Conservation (phyloP, 306 rosid species). For the Lablab purpureus region DNA sequence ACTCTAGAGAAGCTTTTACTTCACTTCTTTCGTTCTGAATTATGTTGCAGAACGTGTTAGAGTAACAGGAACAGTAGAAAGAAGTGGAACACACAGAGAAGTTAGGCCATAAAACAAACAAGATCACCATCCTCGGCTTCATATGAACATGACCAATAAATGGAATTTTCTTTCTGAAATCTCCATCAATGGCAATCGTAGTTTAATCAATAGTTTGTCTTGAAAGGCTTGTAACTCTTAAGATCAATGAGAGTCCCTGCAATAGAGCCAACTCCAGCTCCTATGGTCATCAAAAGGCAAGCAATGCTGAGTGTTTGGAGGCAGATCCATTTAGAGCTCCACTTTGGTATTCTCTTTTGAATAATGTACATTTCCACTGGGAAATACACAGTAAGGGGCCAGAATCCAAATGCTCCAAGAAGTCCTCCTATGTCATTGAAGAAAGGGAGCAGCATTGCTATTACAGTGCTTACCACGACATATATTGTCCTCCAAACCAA, state of each 20-base stretch:
- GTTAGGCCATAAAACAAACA: not conserved
- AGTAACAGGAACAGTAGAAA: not conserved
- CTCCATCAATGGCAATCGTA: slow-evolving; percentile 18
- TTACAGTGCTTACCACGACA: slow-evolving; percentile 59
- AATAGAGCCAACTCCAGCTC: slow-evolving; percentile 75
- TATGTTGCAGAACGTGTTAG: not conserved
- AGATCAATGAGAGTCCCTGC: slow-evolving; percentile 67
- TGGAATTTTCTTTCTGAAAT: not conserved
- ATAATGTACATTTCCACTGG: slow-evolving; percentile 83
- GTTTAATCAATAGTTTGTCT: slow-evolving; percentile 46
- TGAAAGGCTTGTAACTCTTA: slow-evolving; percentile 64
- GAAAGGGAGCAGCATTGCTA: slow-evolving; percentile 80
- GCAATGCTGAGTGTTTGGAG: slow-evolving; percentile 67
- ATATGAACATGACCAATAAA: slow-evolving; percentile 1
- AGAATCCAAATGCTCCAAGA: slow-evolving; percentile 83
- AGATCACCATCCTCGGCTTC: slow-evolving; percentile 10
- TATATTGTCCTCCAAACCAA: slow-evolving; percentile 71
- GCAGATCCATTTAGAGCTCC: slow-evolving; percentile 75
- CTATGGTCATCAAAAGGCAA: slow-evolving; percentile 66
- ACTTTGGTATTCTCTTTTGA: slow-evolving; percentile 69
- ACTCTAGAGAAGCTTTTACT: not conserved
- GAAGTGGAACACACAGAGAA: not conserved
- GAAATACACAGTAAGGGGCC: slow-evolving; percentile 81
- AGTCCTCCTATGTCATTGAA: slow-evolving; percentile 77
- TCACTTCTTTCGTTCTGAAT: not conserved